phyloP scores from a whole-genome alignment of 108 stramenopile species.

The Fragilariopsis cylindrus region DNA sequence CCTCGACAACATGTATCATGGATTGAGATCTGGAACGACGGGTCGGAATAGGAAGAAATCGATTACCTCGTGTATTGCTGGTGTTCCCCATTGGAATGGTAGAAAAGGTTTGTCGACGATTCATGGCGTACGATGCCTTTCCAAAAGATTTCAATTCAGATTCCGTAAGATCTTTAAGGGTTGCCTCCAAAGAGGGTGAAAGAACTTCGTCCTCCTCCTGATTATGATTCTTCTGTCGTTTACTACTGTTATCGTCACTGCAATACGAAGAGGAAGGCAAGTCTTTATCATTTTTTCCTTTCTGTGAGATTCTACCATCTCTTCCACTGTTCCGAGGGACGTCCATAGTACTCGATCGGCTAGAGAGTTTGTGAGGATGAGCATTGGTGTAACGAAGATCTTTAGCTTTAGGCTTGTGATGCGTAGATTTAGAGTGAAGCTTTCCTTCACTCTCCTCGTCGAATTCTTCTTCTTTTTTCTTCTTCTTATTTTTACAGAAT shows the following conservation, averaged over 20 bases:
- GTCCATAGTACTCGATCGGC: too few relatives aligned
- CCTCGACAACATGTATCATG: conserved; percentile 1
- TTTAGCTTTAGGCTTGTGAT: too few relatives aligned
- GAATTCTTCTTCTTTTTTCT: not conserved
- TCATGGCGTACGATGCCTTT: not conserved
- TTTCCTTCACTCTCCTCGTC: not conserved
- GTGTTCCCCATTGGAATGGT: not conserved
- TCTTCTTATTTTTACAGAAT: not conserved
- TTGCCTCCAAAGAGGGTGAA: conserved; percentile 2
- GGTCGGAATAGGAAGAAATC: not conserved
- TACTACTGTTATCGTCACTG: too few relatives aligned
- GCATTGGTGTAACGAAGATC: too few relatives aligned
- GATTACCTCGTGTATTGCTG: not conserved
- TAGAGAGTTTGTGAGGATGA: too few relatives aligned
- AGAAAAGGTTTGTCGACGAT: not conserved
- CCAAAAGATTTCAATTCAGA: not conserved
- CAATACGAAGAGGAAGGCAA: too few relatives aligned
- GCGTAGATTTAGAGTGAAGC: not conserved
- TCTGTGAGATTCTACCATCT: too few relatives aligned
- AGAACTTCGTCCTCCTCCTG: not conserved
- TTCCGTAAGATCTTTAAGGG: conserved; percentile 6
- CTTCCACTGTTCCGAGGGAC: too few relatives aligned
- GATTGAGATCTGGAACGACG: not conserved
- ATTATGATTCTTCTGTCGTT: too few relatives aligned
- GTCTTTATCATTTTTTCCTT: too few relatives aligned